Conservation (phyloP, 75 land plant species). For the Picea sitchensis region DNA sequence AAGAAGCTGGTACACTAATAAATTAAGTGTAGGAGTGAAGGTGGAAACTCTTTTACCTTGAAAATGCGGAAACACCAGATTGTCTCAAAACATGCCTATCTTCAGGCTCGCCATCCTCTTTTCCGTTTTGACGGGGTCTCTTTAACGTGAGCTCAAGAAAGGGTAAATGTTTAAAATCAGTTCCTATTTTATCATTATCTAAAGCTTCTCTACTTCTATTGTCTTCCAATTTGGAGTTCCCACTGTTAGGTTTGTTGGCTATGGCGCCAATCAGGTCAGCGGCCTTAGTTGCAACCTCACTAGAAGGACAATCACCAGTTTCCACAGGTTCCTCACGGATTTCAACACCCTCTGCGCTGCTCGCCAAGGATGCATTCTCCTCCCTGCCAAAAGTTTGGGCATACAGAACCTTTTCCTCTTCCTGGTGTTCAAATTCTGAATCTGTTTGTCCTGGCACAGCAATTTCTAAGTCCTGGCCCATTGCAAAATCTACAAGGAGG, state of each 20-base stretch:
- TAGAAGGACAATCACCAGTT: slow-evolving; percentile 8
- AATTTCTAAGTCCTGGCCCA: slow-evolving; percentile 45
- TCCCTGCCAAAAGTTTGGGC: slow-evolving; percentile 15
- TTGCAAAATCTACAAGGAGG: slow-evolving; percentile 20
- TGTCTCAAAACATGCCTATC: slow-evolving; percentile 56
- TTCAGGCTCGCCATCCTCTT: slow-evolving; percentile 25
- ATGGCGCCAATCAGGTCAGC: slow-evolving; percentile 15
- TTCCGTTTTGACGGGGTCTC: slow-evolving; percentile 33
- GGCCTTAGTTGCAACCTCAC: slow-evolving; percentile 13
- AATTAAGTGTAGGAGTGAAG: background rate
- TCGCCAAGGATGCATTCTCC: slow-evolving; percentile 8
- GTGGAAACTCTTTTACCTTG: slow-evolving; percentile 40
- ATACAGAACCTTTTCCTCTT: slow-evolving; percentile 8
- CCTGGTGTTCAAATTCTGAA: slow-evolving; percentile 9
- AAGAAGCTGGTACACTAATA: background rate
- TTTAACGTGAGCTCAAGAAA: slow-evolving; percentile 66
- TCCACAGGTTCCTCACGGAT: slow-evolving; percentile 5
- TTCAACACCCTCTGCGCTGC: slow-evolving; percentile 10
- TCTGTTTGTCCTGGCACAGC: slow-evolving; percentile 33
- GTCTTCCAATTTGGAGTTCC: slow-evolving; percentile 7
- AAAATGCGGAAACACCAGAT: slow-evolving; percentile 82
- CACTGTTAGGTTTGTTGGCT: slow-evolving; percentile 5
- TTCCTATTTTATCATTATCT: slow-evolving; percentile 14
- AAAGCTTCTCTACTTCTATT: slow-evolving; percentile 3
- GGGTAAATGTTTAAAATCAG: slow-evolving; percentile 30